Evolutionary conservation across 805 yeast species (phyloP).

Genomic region (Nakazawaea wyomingensis): DNA sequence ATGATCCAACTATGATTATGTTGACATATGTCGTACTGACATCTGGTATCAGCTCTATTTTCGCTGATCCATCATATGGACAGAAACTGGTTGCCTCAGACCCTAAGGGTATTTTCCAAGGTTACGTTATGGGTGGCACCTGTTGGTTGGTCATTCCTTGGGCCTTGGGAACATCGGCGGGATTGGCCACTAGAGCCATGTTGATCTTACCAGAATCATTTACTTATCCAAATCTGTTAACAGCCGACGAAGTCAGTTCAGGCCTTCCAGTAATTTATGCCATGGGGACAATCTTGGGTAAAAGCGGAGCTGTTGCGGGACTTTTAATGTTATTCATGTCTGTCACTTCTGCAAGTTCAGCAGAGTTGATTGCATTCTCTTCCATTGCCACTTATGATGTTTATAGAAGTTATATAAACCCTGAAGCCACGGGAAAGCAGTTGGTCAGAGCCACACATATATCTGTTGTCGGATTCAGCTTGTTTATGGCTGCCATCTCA

Average conservation of each 20-base stretch:
- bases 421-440: slow-evolving; percentile 32
- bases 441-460: slow-evolving; percentile 30
- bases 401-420: slow-evolving; percentile 34
- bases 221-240: slow-evolving; percentile 37
- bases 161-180: slow-evolving; percentile 28
- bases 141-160: slow-evolving; percentile 29
- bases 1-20: slow-evolving; percentile 27
- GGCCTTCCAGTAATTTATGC: slow-evolving; percentile 35
- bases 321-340: slow-evolving; percentile 37
- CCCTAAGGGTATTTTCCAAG: slow-evolving; percentile 23
- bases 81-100: slow-evolving; percentile 28
- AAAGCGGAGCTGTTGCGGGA: slow-evolving; percentile 35
- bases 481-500: slow-evolving; percentile 33
- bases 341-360: slow-evolving; percentile 37
- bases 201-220: slow-evolving; percentile 26
- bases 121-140: slow-evolving; percentile 26
- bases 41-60: slow-evolving; percentile 24
- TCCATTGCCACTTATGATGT: slow-evolving; percentile 35
- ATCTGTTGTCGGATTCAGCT: slow-evolving; percentile 35
- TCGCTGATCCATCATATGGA: slow-evolving; percentile 25
- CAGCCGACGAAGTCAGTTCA: slow-evolving; percentile 31
- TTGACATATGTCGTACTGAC: slow-evolving; percentile 15
- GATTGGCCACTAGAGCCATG: slow-evolving; percentile 32
- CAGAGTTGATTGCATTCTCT: slow-evolving; percentile 37
- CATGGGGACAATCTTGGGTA: slow-evolving; percentile 30